phyloP scores from a whole-genome alignment of 106 monocot genomes.

The Dactylorhiza incarnata region DNA sequence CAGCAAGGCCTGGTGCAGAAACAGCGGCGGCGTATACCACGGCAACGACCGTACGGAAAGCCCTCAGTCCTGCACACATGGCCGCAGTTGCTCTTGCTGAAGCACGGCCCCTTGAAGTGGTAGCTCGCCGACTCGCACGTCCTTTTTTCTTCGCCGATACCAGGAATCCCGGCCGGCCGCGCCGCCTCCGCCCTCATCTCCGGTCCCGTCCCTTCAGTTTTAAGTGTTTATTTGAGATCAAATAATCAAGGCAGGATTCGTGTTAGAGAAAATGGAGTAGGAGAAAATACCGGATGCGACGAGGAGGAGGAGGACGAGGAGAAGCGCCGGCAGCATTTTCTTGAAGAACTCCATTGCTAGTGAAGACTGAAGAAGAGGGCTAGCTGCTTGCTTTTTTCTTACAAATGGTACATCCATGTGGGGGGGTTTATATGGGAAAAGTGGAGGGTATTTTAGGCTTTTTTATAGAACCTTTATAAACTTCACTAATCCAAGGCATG shows the following conservation, averaged over 20 bases:
- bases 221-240: too few relatives aligned
- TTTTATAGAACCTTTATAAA: too few relatives aligned
- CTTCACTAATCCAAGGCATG: too few relatives aligned
- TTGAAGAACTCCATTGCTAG: not conserved
- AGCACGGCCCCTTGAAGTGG: slow-evolving; percentile 19
- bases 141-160: not conserved
- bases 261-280: not conserved
- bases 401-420: too few relatives aligned
- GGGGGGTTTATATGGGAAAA: too few relatives aligned
- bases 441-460: too few relatives aligned
- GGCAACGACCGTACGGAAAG: slow-evolving; percentile 20
- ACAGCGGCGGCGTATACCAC: slow-evolving; percentile 25
- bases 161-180: too few relatives aligned
- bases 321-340: slow-evolving; percentile 3
- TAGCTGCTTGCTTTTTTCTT: too few relatives aligned
- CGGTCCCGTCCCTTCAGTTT: not conserved
- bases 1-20: slow-evolving; percentile 14
- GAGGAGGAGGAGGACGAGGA: slow-evolving; percentile 8
- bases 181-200: not conserved
- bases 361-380: too few relatives aligned
- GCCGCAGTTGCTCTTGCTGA: slow-evolving; percentile 19
- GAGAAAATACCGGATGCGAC: not conserved
- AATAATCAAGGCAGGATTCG: too few relatives aligned
- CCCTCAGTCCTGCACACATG: slow-evolving; percentile 22
- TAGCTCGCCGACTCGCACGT: slow-evolving; percentile 18